Base-by-base conservation (phyloP, 1,284 basidiomycete genomes). In the Microbotryum saponariae region DNA sequence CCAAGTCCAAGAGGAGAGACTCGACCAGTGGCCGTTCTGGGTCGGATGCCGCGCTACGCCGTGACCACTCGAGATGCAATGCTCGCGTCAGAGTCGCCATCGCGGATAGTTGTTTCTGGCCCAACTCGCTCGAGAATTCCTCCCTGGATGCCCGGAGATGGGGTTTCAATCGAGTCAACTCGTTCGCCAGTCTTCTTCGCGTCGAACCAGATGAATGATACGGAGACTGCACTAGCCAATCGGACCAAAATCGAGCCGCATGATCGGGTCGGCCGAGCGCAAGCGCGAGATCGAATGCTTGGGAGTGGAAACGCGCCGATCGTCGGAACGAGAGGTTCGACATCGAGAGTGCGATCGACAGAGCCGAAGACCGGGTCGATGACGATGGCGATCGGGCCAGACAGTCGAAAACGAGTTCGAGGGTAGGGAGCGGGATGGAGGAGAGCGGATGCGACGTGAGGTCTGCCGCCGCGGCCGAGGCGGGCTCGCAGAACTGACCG, bases 191-290 rank as follows among this genome's bases (percentile, higher is more conserved):
- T n/a, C 49, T 45, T 23, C 45, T 44, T 1, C 33, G 25, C 0
- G 60, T 16, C 8, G 52, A 21, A 5, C 46, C 25, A 4, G 6
- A n/a, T 25, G 57, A 57, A 47, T 51, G 56, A 18, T 10, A 25
- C 29, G 6, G 3, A 4, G 25, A 46, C 5, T 54, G 29, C 1
- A 29, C 48, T 47, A 64, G 54, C n/a, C 37, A 51, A 21, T 65
- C 63, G 37, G 21, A 62, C 37, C 59, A 64, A 42, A 59, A 60
- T 4, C 54, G 58, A 8, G 64, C 61, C 7, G 67, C 67, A 21
- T 62, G 54, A 55, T 68, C 67, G 2, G 25, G 44, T 14, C 62
- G 58, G 6, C 48, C 21, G 44, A 50, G 4, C 10, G 21, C 12
- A 46, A 65, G 29, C 0, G 61, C 56, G 14, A 56, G 27, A 16